Evolutionary conservation across 257 asterid genomes (phyloP).

Genomic region (Plantago ovata): DNA sequence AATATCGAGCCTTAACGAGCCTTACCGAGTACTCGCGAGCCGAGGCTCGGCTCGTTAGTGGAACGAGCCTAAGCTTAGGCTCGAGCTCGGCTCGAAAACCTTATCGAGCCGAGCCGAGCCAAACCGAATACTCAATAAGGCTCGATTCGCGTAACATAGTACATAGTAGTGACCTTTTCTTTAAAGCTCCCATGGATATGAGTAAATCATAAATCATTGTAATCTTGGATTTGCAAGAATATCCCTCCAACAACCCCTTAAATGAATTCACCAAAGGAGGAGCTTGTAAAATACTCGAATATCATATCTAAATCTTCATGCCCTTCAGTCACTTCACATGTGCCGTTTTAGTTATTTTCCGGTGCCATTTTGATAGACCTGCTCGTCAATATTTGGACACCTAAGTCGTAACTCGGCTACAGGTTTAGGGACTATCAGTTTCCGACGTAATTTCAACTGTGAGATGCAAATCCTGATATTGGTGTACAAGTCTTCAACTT

Average conservation of each 20-base stretch:
- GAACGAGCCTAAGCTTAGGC: too few species aligned
- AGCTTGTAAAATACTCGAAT: conserved; percentile 9
- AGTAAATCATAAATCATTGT: conserved; percentile 10
- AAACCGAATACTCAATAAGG: too few species aligned
- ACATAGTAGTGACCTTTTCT: too few species aligned
- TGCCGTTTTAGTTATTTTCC: too few species aligned
- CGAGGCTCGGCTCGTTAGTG: too few species aligned
- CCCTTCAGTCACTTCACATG: conserved; percentile 6
- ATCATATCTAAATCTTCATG: conserved; percentile 4
- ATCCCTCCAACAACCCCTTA: conserved; percentile 6
- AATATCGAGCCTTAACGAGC: too few species aligned
- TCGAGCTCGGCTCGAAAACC: too few species aligned
- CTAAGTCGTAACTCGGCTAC: neutral
- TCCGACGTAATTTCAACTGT: conserved; percentile 5
- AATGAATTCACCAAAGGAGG: conserved; percentile 8
- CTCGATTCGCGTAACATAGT: too few species aligned
- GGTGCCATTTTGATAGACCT: neutral
- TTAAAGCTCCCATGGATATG: conserved; percentile 2
- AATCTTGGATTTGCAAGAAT: conserved; percentile 13
- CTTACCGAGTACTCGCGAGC: too few species aligned
- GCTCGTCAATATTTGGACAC: neutral
- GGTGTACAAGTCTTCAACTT: conserved; percentile 12
- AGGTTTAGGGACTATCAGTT: neutral
- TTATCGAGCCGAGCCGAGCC: too few species aligned
- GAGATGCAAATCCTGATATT: conserved; percentile 16